Conservation (phyloP, 2,329 filamentous ascomycete genomes). For the Trichoderma arundinaceum region DNA sequence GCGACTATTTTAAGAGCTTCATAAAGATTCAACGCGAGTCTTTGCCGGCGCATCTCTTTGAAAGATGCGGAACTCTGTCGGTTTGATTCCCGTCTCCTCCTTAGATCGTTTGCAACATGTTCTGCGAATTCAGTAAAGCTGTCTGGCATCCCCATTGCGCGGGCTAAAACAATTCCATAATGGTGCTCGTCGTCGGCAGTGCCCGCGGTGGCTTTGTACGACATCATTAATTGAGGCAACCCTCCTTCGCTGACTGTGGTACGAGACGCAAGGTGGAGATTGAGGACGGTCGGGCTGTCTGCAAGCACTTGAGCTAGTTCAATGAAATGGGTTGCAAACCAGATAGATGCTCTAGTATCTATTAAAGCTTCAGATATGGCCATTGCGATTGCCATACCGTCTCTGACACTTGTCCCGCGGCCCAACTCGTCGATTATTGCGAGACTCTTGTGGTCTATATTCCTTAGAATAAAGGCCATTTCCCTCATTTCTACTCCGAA, state of each 20-base stretch:
- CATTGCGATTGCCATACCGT: constrained; percentile 87
- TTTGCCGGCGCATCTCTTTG: constrained; percentile 67
- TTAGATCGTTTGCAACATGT: constrained; percentile 66
- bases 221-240: constrained; percentile 74
- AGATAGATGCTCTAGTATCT: constrained; percentile 77
- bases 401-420: constrained; percentile 84
- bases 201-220: constrained; percentile 81
- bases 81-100: constrained; percentile 61
- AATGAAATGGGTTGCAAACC: constrained; percentile 93
- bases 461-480: constrained; percentile 87
- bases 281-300: constrained; percentile 78
- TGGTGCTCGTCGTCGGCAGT: constrained; percentile 68
- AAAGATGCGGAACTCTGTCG: constrained; percentile 64
- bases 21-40: constrained; percentile 72
- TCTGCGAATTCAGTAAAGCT: constrained; percentile 72
- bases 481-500: constrained; percentile 97
- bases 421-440: constrained; percentile 92
- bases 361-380: constrained; percentile 89
- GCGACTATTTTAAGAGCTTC: constrained; percentile 74
- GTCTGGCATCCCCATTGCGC: constrained; percentile 73
- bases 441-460: constrained; percentile 77
- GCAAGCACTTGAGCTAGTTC: constrained; percentile 79
- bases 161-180: constrained; percentile 85
- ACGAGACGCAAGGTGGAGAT: constrained; percentile 78
- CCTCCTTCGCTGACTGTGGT: constrained; percentile 58